These are phyloP conservation scores for Claviceps sp. DNA, from an alignment of 2,329 filamentous ascomycete genomes.

Conservation along the genomic window DNA sequence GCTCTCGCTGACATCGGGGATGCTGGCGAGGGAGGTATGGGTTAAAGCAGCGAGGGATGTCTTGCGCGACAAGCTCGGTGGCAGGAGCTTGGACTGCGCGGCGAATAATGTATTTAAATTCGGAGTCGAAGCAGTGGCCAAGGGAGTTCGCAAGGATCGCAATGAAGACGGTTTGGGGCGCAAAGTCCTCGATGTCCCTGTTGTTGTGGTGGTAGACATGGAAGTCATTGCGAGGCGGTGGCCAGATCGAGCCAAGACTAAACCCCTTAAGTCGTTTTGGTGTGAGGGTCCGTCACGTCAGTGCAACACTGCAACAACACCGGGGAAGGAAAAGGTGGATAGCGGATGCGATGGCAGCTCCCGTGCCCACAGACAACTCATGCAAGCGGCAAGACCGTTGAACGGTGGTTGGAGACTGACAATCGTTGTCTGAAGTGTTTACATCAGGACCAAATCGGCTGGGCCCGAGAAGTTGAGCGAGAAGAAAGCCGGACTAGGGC, in stretches of 20 bases:
- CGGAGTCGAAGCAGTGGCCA: conserved; percentile 41
- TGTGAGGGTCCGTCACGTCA: not conserved
- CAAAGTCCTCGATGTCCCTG: conserved; percentile 8
- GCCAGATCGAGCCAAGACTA: conserved; percentile 4
- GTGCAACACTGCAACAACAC: not conserved
- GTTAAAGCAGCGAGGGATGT: conserved; percentile 58
- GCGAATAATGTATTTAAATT: conserved; percentile 42
- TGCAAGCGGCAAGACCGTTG: not conserved
- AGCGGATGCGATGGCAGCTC: conserved; percentile 1
- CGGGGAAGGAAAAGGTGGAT: conserved; percentile 1
- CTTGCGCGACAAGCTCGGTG: conserved; percentile 49
- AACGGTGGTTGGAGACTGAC: not conserved
- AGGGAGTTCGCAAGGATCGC: conserved; percentile 30
- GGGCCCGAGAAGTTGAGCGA: not conserved
- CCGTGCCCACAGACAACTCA: not conserved
- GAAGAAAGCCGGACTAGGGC: not conserved
- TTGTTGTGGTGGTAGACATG: conserved; percentile 9
- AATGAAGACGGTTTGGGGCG: conserved; percentile 12
- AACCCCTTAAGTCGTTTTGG: not conserved
- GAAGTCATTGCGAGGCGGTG: conserved; percentile 11
- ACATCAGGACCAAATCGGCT: not conserved
- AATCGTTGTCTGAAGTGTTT: not conserved
- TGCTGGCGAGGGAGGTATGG: conserved; percentile 45
- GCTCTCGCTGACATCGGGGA: conserved; percentile 52
- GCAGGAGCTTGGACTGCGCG: conserved; percentile 32